Conservation (phyloP, 352 stramenopile species). For the Pythium diclinum region DNA sequence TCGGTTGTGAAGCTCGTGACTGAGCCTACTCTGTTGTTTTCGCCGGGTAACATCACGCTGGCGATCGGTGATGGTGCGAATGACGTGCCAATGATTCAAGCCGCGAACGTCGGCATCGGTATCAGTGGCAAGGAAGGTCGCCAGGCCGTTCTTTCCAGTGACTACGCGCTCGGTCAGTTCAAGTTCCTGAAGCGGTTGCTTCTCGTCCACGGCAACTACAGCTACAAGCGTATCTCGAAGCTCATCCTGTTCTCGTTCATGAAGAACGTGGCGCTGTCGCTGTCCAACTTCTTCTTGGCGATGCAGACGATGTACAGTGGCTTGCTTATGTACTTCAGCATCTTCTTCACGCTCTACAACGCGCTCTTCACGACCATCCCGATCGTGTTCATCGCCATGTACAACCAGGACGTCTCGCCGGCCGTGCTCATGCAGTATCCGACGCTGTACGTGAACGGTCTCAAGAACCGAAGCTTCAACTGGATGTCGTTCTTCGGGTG, state of each 20-base stretch:
- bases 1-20: constrained; percentile 85
- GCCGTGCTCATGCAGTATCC: constrained; percentile 89
- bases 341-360: constrained; percentile 90
- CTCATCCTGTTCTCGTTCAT: constrained; percentile 89
- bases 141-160: constrained; percentile 80
- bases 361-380: constrained; percentile 88
- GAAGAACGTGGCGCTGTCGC: constrained; percentile 84
- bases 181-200: constrained; percentile 78
- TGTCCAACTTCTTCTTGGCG: constrained; percentile 85
- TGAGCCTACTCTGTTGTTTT: constrained; percentile 87
- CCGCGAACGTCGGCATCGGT: constrained; percentile 79
- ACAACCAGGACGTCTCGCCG: constrained; percentile 88
- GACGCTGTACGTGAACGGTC: constrained; percentile 83
- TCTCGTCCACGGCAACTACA: constrained; percentile 87
- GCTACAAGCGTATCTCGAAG: constrained; percentile 90
- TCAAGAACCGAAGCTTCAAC: constrained; percentile 89
- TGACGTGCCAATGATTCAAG: constrained; percentile 88
- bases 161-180: constrained; percentile 85
- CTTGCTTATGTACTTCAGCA: constrained; percentile 87
- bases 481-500: constrained; percentile 87
- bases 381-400: constrained; percentile 89
- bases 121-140: constrained; percentile 87
- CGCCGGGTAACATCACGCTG: constrained; percentile 82
- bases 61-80: constrained; percentile 86
- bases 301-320: constrained; percentile 86